Evolutionary conservation across 2,329 filamentous ascomycete genomes (phyloP).

Genomic region (Blastomyces silverae): DNA sequence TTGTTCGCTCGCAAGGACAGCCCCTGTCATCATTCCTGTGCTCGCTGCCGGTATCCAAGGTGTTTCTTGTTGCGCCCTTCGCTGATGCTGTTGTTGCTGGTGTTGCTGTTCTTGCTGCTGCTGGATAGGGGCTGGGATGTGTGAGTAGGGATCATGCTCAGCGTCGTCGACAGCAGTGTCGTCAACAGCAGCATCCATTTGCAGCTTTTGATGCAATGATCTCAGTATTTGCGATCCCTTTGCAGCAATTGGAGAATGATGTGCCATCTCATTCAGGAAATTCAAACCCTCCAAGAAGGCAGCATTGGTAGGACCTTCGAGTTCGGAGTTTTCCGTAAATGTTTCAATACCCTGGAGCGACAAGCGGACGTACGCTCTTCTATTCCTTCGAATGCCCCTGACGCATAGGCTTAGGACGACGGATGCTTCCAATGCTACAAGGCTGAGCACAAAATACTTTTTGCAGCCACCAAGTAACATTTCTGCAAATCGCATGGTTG

Average conservation of each 20-base stretch:
- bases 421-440: conserved; percentile 4
- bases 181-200: conserved; percentile 6
- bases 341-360: conserved; percentile 2
- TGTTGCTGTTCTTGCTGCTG: not conserved
- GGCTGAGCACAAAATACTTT: conserved; percentile 4
- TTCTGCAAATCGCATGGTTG: conserved; percentile 1
- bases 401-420: conserved; percentile 7
- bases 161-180: not conserved
- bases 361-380: conserved; percentile 1
- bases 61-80: not conserved
- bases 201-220: conserved; percentile 9
- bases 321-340: conserved; percentile 6
- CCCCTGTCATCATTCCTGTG: not conserved
- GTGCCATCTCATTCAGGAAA: not conserved
- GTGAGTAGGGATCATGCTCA: conserved; percentile 1
- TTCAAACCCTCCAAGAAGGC: conserved; percentile 6
- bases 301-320: not conserved
- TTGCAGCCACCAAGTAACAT: conserved; percentile 8
- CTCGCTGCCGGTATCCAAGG: not conserved
- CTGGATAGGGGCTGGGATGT: not conserved
- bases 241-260: conserved; percentile 9
- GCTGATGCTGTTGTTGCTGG: not conserved
- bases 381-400: conserved; percentile 5
- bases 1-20: conserved; percentile 3
- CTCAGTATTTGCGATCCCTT: conserved; percentile 7